Evolutionary conservation across 805 yeast species (phyloP), one percentile per base, ranked within the genome.

Genomic region (Myxozyma vanderwaltii): DNA sequence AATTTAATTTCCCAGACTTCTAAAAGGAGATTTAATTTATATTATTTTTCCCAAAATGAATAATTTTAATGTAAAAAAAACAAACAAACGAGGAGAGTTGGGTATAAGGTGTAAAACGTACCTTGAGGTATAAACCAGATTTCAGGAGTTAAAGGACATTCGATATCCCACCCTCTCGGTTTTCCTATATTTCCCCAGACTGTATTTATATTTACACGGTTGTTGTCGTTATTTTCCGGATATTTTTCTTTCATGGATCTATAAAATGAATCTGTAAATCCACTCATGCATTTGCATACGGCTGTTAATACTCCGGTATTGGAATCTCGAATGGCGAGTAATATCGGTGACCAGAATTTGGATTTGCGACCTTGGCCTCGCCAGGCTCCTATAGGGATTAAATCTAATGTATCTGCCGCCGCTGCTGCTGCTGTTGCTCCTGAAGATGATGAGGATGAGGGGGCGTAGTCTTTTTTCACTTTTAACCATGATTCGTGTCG

Each of bases 321-420:
- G 12, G 64, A 59, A 36, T 67, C 69, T 4, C 67, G 59, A 15
- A 63, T 63, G 7, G 70, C 70, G 10, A 67, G 57, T 19, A 67
- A 47, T 12, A 67, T 62, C 15, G 70, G 70, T 10, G 68, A 63
- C 68, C 68, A 67, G 61, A 68, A 67, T 36, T 43, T 33, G 7
- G 66, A 46, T 41, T 67, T 67, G 21, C 70, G 54, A 23, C 70
- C 70, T 23, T 58, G 47, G 10, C 70, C 70, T n/a, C 62, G 59
- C 70, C 70, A 67, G 13, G 56, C 70, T 8, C 70, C 70, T 7
- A 67, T 64, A 3, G 70, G 70, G 6, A 67, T 61, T 26, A 67
- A 49, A 39, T 67, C 70, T 1, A 67, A 56, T 10, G 67, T 59
- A 38, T 67, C 70, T 15, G 67, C 67, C 4, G 46, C 65, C 21